Evolutionary conservation across 2,329 filamentous ascomycete genomes (phyloP), one percentile per base, ranked within the genome.

Genomic region (Calonectria hongkongensis): DNA sequence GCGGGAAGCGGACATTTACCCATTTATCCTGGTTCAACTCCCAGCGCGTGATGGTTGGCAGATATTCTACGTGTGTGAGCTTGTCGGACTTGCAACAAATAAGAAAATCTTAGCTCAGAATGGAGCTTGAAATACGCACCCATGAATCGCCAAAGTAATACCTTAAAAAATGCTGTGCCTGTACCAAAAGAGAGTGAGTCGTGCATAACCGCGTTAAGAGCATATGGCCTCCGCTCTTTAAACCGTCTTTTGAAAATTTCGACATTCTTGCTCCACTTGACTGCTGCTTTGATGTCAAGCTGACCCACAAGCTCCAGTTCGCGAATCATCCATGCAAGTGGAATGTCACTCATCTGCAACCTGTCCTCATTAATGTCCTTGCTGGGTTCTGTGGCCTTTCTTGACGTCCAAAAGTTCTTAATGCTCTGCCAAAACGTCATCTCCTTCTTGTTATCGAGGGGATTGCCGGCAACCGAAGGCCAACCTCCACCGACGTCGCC

Each of bases 401-500:
- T 79, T 1, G 83, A 82, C 1, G 76, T 81, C 76, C 81, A 86
- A 54, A 85, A 74, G 58, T 82, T 83, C 76, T 81, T 84, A 72
- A 87, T 58, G 1, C 79, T 77, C 60, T 84, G 75, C 83, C 82
- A 84, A 30, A 82, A 51, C 0, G 79, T 82, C 75, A 80, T 80
- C 3, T 80, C 68, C 15, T 79, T 70, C n/a, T 74, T 76, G 7
- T 67, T 73, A 8, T 82, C 79, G 8, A 81, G 66, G 1, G 74
- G 70, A 4, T 81, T 70, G 25, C 76, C 73, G 5, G 79, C 78
- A 8, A 79, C 76, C 10, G 84, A 82, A 0, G 84, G 83, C 86
- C 88, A 90, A 0, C 89, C 89, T 0, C 89, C 89, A 2, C 89
- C 89, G 12, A 90, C 84, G 66, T 90, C 88, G 12, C 86, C 86